Evolutionary conservation across 495 filamentous ascomycete genomes (phyloP), one percentile per base, ranked within the genome.

Genomic region (Hypoxylon trugodes): DNA sequence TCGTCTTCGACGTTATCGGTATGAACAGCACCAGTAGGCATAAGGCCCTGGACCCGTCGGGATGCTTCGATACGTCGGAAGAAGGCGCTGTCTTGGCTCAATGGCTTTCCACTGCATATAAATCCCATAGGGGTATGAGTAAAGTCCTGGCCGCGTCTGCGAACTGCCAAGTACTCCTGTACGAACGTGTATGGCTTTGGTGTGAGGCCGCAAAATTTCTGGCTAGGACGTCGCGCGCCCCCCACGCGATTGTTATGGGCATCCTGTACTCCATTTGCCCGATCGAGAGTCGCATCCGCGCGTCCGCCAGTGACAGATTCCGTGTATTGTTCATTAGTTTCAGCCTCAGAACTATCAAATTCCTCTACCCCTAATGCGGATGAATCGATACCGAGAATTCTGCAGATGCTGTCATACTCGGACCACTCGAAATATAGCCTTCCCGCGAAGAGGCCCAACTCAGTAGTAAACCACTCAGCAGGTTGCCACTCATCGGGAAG

Each of bases 51-150:
- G 15, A 18, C 7, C 13, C 46, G 53, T 32, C 38, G 53, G n/a
- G 37, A 21, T 6, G 41, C 8, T 13, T 59, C 48, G 33, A 33
- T 49, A 18, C 25, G 30, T n/a, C 62, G 64, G 71, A 84, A 84
- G 66, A 85, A 83, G 0, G 81, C 76, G 54, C 81, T 79, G 9
- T 71, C 70, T 32, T 48, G 33, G 7, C 60, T 69, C n/a, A 86
- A 70, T 8, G 64, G 66, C 59, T 79, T 77, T 12, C 78, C 79
- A n/a, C 76, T 79, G 19, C 75, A 78, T 1, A 86, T 43, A 56
- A 81, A 81, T 0, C 83, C 83, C 78, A 86, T 83, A 0, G 82
- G 83, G 0, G 82, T 86, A 33, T 84, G 77, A 6, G 71, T 71
- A 33, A 82, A 80, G 49, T 84, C 81, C 40, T 84, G 81, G 0